Evolutionary conservation across 495 filamentous ascomycete genomes (phyloP).

Genomic region (Neurospora intermedia): DNA sequence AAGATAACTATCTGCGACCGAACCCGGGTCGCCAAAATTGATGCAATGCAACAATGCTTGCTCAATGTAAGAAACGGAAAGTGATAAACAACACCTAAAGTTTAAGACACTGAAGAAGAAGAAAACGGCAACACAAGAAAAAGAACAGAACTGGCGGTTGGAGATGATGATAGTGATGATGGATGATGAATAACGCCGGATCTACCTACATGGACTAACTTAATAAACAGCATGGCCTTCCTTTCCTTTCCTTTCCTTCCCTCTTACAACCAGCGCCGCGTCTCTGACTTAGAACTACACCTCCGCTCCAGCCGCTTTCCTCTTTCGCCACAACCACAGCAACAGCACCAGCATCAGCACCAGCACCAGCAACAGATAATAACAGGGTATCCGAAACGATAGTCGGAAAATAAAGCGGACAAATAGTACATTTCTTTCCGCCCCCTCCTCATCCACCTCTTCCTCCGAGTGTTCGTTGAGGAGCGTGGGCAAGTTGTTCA

Average conservation of each 20-base stretch:
- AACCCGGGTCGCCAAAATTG: slow-evolving; percentile 7
- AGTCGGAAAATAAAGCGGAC: neutral
- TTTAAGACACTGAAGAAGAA: slow-evolving; percentile 3
- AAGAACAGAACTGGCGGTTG: neutral
- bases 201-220: neutral
- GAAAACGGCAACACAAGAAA: neutral
- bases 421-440: neutral
- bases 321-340: neutral
- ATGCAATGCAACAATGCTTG: slow-evolving; percentile 11
- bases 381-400: neutral
- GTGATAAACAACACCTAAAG: slow-evolving; percentile 2
- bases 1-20: slow-evolving; percentile 4
- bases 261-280: neutral
- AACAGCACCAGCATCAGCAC: neutral
- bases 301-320: neutral
- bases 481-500: neutral
- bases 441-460: neutral
- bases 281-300: neutral
- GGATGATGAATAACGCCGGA: neutral
- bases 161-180: neutral
- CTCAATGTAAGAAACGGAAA: neutral
- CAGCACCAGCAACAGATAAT: neutral
- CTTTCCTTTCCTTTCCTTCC: neutral
- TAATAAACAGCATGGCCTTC: neutral
- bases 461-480: neutral